phyloP scores from a whole-genome alignment of 495 filamentous ascomycete genomes.

The Aspergillus taichungensis region DNA sequence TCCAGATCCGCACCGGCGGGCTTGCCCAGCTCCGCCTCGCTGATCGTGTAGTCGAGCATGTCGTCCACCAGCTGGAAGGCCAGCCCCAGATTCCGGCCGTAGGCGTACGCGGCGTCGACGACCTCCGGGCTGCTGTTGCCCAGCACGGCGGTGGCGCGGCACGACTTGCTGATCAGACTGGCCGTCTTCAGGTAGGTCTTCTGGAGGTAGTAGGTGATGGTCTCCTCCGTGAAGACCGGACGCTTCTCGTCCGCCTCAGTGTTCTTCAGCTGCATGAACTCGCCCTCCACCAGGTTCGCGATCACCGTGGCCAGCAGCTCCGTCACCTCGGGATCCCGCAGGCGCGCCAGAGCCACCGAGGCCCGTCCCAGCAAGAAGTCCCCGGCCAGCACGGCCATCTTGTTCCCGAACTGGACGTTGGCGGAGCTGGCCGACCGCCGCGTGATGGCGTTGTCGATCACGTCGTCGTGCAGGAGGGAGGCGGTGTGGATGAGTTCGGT shows the following conservation, averaged over 20 bases:
- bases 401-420: conserved; percentile 92
- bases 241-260: conserved; percentile 77
- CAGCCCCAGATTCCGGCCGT: conserved; percentile 85
- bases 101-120: conserved; percentile 82
- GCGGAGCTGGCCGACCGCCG: conserved; percentile 78
- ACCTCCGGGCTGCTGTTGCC: conserved; percentile 68
- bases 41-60: conserved; percentile 92
- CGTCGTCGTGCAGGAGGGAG: conserved; percentile 94
- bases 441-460: conserved; percentile 84
- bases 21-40: conserved; percentile 77
- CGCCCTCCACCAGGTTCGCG: conserved; percentile 93
- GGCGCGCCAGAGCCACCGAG: conserved; percentile 82
- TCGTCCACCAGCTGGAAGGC: conserved; percentile 99
- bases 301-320: conserved; percentile 94
- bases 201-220: conserved; percentile 89
- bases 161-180: conserved; percentile 90
- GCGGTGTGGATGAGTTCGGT: conserved; percentile 95
- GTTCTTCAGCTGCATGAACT: conserved; percentile 99
- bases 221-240: conserved; percentile 76
- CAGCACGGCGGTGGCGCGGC: conserved; percentile 79
- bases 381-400: conserved; percentile 94
- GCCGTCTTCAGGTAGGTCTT: conserved; percentile 98
- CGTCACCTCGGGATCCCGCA: conserved; percentile 87
- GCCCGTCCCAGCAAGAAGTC: conserved; percentile 91
- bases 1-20: conserved; percentile 91